These are phyloP conservation scores for Russula earlei DNA, from an alignment of 768 basidiomycete species.

Conservation along the genomic window DNA sequence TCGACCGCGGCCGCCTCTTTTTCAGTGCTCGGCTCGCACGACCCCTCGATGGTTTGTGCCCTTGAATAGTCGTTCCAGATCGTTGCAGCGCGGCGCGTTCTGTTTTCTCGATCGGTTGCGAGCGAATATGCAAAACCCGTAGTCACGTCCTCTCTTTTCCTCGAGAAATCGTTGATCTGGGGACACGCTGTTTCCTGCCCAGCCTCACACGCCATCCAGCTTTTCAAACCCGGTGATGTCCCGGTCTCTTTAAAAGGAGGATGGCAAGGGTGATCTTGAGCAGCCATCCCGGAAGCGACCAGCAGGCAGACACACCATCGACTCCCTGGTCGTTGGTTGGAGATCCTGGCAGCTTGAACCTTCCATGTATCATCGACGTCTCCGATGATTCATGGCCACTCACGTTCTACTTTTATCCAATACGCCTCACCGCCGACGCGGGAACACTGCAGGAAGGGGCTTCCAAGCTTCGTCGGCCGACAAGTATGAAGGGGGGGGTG, in stretches of 20 bases:
- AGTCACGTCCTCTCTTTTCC: conserved; percentile 1
- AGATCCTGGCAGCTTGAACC: conserved; percentile 1
- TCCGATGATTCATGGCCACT: conserved; percentile 8
- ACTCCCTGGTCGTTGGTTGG: conserved; percentile 10
- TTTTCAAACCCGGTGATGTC: not conserved
- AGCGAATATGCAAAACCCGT: not conserved
- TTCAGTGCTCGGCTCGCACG: not conserved
- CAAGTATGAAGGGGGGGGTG: conserved; percentile 5
- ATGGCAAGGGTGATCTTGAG: conserved; percentile 11
- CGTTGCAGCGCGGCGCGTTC: not conserved
- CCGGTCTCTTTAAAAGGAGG: conserved; percentile 12
- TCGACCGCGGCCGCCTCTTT: not conserved
- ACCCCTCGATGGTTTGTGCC: not conserved
- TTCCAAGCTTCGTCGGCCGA: conserved; percentile 14
- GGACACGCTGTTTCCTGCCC: conserved; percentile 4
- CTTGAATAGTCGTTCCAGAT: not conserved
- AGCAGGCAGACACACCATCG: conserved; percentile 9
- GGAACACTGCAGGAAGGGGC: conserved; percentile 6
- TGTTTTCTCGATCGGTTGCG: not conserved
- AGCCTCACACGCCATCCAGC: conserved; percentile 1
- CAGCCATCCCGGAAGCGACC: conserved; percentile 6
- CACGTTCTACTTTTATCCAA: conserved; percentile 11
- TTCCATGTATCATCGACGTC: conserved; percentile 11
- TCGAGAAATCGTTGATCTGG: not conserved
- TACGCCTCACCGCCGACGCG: conserved; percentile 13